A percentile compares a stretch with the other conserved stretches of the same genome.
Evolutionary conservation across 345 rosid genomes (phyloP).

Genomic region (Brassica juncea): DNA sequence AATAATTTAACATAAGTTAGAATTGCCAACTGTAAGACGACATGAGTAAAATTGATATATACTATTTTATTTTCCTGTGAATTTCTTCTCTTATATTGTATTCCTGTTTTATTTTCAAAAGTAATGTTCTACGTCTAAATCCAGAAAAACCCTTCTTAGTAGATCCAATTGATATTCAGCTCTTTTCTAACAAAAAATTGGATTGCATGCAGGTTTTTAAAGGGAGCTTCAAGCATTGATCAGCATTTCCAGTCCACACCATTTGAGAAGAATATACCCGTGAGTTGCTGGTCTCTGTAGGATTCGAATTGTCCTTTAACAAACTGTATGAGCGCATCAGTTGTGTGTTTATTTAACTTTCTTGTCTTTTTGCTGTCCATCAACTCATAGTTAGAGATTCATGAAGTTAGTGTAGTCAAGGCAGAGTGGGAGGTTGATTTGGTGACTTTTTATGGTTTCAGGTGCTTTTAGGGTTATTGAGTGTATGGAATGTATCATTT

Average conservation of each 20-base stretch:
- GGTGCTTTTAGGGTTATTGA: slow-evolving; percentile 87
- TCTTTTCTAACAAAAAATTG: not conserved
- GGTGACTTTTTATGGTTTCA: slow-evolving; percentile 38
- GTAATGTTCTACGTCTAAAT: not conserved
- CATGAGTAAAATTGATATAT: not conserved
- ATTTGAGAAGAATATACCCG: slow-evolving; percentile 83
- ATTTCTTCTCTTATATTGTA: slow-evolving; percentile 1
- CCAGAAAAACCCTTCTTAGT: slow-evolving; percentile 3
- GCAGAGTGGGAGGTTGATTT: slow-evolving; percentile 6
- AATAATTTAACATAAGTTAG: not conserved
- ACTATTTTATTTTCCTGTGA: not conserved
- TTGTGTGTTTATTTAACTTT: not conserved
- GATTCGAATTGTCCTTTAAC: not conserved
- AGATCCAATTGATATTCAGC: not conserved
- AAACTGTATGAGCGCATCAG: not conserved
- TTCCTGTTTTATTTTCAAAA: not conserved
- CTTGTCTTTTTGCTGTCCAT: not conserved
- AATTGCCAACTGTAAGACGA: not conserved
- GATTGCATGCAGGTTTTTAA: slow-evolving; percentile 65
- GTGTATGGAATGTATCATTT: slow-evolving; percentile 92
- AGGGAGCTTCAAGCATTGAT: slow-evolving; percentile 93
- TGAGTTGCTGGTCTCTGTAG: slow-evolving; percentile 42
- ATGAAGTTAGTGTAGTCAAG: not conserved
- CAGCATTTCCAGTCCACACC: slow-evolving; percentile 75
- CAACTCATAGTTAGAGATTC: not conserved